Evolutionary conservation across 495 filamentous ascomycete species (phyloP), one percentile per base, ranked within the genome.

Genomic region (Lepraria neglecta): DNA sequence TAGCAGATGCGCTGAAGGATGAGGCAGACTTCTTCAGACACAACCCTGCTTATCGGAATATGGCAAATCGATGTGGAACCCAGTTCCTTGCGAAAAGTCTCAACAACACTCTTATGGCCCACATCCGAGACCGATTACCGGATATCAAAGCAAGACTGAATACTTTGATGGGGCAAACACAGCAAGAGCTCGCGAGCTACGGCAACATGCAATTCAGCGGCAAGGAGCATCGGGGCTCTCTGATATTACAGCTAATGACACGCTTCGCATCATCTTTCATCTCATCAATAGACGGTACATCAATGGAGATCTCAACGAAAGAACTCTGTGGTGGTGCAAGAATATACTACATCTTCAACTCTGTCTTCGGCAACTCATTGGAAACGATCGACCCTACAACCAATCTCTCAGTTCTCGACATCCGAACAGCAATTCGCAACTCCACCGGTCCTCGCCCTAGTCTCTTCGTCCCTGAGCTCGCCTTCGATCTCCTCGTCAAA

Each of bases 281-380:
- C 69, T 94, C 94, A 6, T 97, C 94, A 11, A 99, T 99, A 67
- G 94, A 99, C 70, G 94, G 94, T 71, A 97, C 94, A 19, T 96
- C 91, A 0, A 95, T 92, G 27, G 95, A 99, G 69, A 97, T 99
- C 62, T 97, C 95, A 9, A 99, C 94, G 7, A 97, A 97, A 72
- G 94, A 99, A 69, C 86, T 99, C 4, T 96, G 94, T 68, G 94
- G 94, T 66, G 94, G 94, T 61, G 94, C 94, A 19, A 83, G 94
- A 28, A 97, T 99, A 63, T 99, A 99, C 74, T 99, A 99, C 73
- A 97, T 99, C 56, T 99, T 99, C 79, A 99, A 99, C 73, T 96
- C 92, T 44, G 95, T 99, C 15, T 99, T 97, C 73, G 95, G 94
- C 52, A 96, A 95, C 73, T 95, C 92, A 11, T 76, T 99, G 28